These are phyloP conservation scores for Microascus cirrosus DNA, from an alignment of 2,329 filamentous ascomycete genomes.

Conservation along the genomic window DNA sequence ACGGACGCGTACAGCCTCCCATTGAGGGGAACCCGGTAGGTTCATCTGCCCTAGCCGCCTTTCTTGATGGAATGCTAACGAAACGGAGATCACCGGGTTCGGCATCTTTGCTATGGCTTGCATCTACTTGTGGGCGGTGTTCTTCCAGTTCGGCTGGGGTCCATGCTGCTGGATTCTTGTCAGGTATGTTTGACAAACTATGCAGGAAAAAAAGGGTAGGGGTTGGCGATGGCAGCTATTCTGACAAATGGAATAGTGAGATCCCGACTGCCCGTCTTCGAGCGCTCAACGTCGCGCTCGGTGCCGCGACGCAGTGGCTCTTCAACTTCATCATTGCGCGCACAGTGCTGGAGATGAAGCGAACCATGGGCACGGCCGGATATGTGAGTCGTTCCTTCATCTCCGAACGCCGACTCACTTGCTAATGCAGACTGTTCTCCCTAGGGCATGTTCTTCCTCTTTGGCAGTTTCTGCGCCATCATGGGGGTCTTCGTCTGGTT, in stretches of 20 bases:
- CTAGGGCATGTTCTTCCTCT: constrained; percentile 58
- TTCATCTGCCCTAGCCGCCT: not conserved
- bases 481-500: constrained; percentile 59
- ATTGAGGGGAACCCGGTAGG: constrained; percentile 32
- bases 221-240: not conserved
- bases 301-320: constrained; percentile 59
- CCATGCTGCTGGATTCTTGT: constrained; percentile 65
- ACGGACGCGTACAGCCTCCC: constrained; percentile 52
- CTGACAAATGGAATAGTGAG: constrained; percentile 30
- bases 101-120: constrained; percentile 61
- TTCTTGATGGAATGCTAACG: not conserved
- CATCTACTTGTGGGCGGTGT: constrained; percentile 60
- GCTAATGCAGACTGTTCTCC: not conserved
- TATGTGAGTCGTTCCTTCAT: constrained; percentile 20
- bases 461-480: constrained; percentile 51
- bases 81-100: constrained; percentile 41
- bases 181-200: not conserved
- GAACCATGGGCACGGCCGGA: constrained; percentile 28
- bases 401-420: constrained; percentile 1
- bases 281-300: constrained; percentile 56
- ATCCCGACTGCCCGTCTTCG: constrained; percentile 57
- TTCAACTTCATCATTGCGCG: constrained; percentile 65
- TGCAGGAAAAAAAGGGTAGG: not conserved
- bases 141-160: constrained; percentile 63
- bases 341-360: constrained; percentile 14